Base-by-base conservation (phyloP, 345 rosid genomes). In the Sapria himalayana region DNA sequence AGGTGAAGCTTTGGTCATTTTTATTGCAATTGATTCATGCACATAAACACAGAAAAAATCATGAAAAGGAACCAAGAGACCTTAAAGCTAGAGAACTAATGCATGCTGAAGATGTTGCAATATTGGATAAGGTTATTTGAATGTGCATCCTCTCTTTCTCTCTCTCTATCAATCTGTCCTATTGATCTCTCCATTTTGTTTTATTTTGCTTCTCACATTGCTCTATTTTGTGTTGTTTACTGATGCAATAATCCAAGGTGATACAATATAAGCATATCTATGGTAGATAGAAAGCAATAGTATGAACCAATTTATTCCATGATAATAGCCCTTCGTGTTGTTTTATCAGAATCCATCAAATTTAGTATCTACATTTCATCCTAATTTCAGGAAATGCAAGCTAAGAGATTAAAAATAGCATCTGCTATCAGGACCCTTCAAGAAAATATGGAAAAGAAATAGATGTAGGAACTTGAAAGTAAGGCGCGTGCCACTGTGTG, bases 21-120 rank as follows among this genome's bases (percentile, higher is more conserved):
- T 25, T 15, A 12, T 32, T 60, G n/a, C 18, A 22, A 15, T 60
- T 50, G 64, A 84, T n/a, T n/a, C n/a, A n/a, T n/a, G n/a, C n/a
- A n/a, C n/a, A n/a, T n/a, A n/a, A n/a, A n/a, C n/a, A n/a, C n/a
- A n/a, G n/a, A 93, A 93, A 73, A 52, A 77, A 70, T 66, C 80
- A 71, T 45, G 99, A 91, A 57, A 91, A 71, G 54, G 81, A 84
- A 56, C 49, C 80, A 61, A 73, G 81, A 60, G 92, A 91, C 62
- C 72, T 65, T 19, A 80, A 79, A 60, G 93, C 86, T 2, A 77
- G 93, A 56, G 93, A 80, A 50, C 82, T 91, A 24, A 91, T 91
- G 99, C 79, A 48, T 50, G 70, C 74, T 12, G 95, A 91, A 70
- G 92, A 91, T 67, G 99, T 86, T 20, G 95, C 95, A 33, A 71